A percentile compares a stretch with the other conserved stretches of the same genome.
Evolutionary conservation across 2,329 filamentous ascomycete genomes (phyloP).

Genomic region (Penicillium psychrosexuale): DNA sequence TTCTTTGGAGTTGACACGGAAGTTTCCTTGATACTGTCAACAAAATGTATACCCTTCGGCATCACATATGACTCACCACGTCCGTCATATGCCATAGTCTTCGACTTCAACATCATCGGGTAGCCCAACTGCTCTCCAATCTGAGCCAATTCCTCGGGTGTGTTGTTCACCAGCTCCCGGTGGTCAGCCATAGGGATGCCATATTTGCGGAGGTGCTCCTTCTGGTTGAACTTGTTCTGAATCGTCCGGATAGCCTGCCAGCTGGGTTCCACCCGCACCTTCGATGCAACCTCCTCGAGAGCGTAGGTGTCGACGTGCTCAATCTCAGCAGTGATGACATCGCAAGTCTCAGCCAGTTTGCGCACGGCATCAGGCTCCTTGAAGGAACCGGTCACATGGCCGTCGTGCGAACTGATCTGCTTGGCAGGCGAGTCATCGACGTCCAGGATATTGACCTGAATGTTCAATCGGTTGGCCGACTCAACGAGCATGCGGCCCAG

Average conservation of each 20-base stretch:
- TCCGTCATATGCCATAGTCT: constrained; percentile 91
- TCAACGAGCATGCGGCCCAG: constrained; percentile 93
- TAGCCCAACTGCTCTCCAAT: constrained; percentile 67
- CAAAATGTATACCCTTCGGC: background rate
- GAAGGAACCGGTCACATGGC: constrained; percentile 83
- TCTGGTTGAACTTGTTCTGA: constrained; percentile 91
- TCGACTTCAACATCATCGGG: constrained; percentile 88
- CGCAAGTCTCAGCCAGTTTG: constrained; percentile 70
- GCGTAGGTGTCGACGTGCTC: constrained; percentile 92
- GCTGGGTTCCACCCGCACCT: constrained; percentile 70
- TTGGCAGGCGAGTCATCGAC: constrained; percentile 74
- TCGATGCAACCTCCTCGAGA: constrained; percentile 73
- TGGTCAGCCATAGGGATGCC: constrained; percentile 72
- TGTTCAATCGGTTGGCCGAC: constrained; percentile 74
- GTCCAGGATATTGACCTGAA: constrained; percentile 77
- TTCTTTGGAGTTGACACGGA: constrained; percentile 56
- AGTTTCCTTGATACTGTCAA: constrained; percentile 54
- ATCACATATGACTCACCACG: constrained; percentile 54
- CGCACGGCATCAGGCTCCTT: constrained; percentile 76
- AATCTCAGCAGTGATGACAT: constrained; percentile 88
- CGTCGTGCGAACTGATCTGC: constrained; percentile 72
- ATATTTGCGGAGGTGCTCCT: constrained; percentile 68
- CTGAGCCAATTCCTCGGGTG: constrained; percentile 59
- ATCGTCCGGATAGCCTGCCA: constrained; percentile 85
- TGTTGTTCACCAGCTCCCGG: constrained; percentile 60